Evolutionary conservation across 2,329 filamentous ascomycete genomes (phyloP), one percentile per base, ranked within the genome.

Genomic region (Fusarium ambrosium): DNA sequence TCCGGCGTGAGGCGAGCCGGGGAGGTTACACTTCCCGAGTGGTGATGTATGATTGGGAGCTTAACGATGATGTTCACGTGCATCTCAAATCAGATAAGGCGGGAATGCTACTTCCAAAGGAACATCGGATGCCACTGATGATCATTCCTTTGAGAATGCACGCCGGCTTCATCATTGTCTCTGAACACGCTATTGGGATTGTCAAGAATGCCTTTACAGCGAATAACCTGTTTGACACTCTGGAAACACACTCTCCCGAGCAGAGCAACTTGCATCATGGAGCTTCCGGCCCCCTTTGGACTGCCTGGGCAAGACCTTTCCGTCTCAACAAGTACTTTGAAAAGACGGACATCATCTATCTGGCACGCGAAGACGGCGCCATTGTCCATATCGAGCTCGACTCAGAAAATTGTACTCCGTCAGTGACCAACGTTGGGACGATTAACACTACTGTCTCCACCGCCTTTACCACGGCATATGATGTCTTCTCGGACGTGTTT

Each of bases 311-410:
- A 32, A 90, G 94, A 69, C 93, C 95, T 2, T 89, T 91, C 69
- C 91, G 96, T 9, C 88, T 91, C 27, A 88, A 88, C 69, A 83
- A 86, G 14, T 93, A 92, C 74, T 89, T 89, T 62, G 85, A 89
- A 64, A 87, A 86, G 20, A 91, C 92, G 39, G 97, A 98, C 79
- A 91, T 92, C 69, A 91, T 98, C 59, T 98, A 97, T 79, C 85
- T 99, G 18, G 94, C 93, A 13, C 91, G 95, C 64, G 96, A 98
- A 83, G 96, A 98, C 80, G 97, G 97, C 4, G 86, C 92, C 59
- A 88, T 98, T 11, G 89, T 92, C 64, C 94, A 93, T 73, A 83
- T 96, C 6, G 92, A 95, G 74, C 90, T 94, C 68, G 89, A 90
- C 51, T 87, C 87, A 7, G 86, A 85, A 72, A 89, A 87, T 55